Base-by-base conservation (phyloP, 495 filamentous ascomycete genomes). In the Penicillium samsonianum region DNA sequence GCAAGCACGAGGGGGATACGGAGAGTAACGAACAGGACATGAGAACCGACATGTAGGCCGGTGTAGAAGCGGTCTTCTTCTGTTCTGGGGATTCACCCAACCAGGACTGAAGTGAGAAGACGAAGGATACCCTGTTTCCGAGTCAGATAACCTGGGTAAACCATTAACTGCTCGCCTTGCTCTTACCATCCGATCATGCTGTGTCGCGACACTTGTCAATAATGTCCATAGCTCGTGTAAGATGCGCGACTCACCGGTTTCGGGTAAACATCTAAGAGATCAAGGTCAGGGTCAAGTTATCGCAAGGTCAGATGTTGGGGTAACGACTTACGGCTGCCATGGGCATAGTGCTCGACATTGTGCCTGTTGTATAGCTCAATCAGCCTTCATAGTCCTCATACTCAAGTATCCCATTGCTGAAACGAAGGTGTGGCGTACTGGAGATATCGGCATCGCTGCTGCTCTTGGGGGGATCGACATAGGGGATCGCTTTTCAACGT, bases 61-160 rank as follows among this genome's bases (percentile, higher is more conserved):
- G 91, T 5, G 89, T 91, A 40, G 78, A 75, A 42, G 78, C 69
- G 54, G 72, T 87, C 63, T 81, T 85, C 73, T 82, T 86, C 65
- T 87, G 79, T 38, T 91, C 90, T 45, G 87, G 83, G 61, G 86
- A 88, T 77, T 96, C 92, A 56, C 86, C 87, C 17, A 96, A 81
- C 91, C 91, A 96, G 60, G 78, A 83, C 75, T 96, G 91, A 41
- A 96, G 73, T 52, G 90, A 84, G 71, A 95, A 88, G 47, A 93
- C 84, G 45, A 96, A 87, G 6, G 92, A 80, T 9, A 88, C 86
- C 92, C 91, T 93, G 67, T 17, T 47, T 30, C 30, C 37, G 17
- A 14, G 33, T 65, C 46, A 67, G 53, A 57, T 23, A 28, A 35
- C n/a, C 28, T 12, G 30, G 37, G 16, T 20, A 51, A 17, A 26